phyloP scores from a whole-genome alignment of 805 yeast species.

The Debaryomyces maramus region DNA sequence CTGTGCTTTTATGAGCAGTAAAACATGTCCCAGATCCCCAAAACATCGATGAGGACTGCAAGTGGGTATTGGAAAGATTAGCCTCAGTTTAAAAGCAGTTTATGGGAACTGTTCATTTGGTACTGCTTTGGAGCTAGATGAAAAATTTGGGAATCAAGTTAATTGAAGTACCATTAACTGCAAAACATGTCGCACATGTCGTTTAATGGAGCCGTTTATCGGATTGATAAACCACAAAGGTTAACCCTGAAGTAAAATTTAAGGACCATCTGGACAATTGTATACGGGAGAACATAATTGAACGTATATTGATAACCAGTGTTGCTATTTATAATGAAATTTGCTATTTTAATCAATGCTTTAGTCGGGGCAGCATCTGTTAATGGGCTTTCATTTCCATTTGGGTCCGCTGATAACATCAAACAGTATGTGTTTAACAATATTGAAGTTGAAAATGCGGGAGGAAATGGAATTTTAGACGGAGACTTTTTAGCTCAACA shows the following conservation, averaged over 20 bases:
- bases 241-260: background rate
- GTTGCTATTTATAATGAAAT: constrained; percentile 8
- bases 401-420: background rate
- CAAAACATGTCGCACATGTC: constrained; percentile 2
- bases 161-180: too few relatives aligned
- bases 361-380: constrained; percentile 8
- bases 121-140: too few relatives aligned
- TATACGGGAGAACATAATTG: too few relatives aligned
- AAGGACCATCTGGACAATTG: too few relatives aligned
- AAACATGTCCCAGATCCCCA: too few relatives aligned
- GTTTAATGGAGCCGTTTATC: background rate
- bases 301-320: too few relatives aligned
- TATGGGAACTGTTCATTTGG: too few relatives aligned
- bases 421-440: constrained; percentile 10
- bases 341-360: constrained; percentile 9
- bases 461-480: background rate
- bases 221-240: background rate
- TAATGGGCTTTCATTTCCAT: constrained; percentile 10
- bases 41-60: too few relatives aligned
- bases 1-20: too few relatives aligned
- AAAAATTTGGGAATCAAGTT: too few relatives aligned
- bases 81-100: too few relatives aligned
- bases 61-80: too few relatives aligned
- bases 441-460: background rate
- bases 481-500: background rate